Evolutionary conservation across 2,329 filamentous ascomycete species (phyloP).

Genomic region (Corniculantispora saksenae): DNA sequence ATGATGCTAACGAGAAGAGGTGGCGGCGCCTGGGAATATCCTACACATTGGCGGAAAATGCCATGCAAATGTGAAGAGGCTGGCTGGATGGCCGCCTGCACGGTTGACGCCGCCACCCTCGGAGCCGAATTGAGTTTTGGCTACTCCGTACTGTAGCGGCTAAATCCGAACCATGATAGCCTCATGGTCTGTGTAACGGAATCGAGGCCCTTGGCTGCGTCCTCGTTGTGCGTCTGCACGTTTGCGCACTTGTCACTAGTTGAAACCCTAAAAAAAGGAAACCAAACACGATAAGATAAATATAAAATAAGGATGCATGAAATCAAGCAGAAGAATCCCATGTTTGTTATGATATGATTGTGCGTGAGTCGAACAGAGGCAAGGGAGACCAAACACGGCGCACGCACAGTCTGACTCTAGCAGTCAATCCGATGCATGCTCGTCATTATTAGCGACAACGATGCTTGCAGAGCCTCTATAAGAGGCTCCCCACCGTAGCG

Average conservation of each 20-base stretch:
- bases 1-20: too few relatives aligned
- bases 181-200: background rate
- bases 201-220: background rate
- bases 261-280: background rate
- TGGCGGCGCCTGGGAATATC: background rate
- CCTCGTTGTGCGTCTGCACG: background rate
- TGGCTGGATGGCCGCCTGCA: background rate
- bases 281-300: background rate
- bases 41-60: background rate
- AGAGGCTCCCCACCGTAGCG: background rate
- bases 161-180: constrained; percentile 6
- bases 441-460: background rate
- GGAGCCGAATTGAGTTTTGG: constrained; percentile 5
- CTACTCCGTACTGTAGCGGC: background rate
- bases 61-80: background rate
- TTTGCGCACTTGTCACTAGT: too few relatives aligned
- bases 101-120: constrained; percentile 6
- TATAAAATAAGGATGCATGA: background rate
- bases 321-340: background rate
- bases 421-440: too few relatives aligned
- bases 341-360: background rate
- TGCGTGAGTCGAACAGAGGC: background rate
- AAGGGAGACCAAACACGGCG: background rate
- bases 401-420: too few relatives aligned
- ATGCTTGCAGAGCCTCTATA: constrained; percentile 7